A percentile compares a stretch with the other conserved stretches of the same genome.
Evolutionary conservation across 2,329 filamentous ascomycete genomes (phyloP).

Genomic region (Arthrobotrys pseudoclavata): DNA sequence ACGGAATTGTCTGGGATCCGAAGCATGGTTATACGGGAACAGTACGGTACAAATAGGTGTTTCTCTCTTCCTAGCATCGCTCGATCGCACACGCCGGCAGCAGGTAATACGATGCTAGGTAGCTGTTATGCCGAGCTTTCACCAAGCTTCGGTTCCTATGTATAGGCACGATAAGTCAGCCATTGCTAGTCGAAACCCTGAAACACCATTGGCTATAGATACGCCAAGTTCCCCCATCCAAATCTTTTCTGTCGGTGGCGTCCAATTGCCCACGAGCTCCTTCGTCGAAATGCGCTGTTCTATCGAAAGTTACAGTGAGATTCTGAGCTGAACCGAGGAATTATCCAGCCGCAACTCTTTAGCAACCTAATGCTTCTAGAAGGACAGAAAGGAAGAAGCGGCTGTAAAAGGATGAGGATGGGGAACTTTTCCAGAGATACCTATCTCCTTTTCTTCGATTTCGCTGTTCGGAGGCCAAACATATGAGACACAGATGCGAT

Average conservation of each 20-base stretch:
- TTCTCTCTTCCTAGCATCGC: too few species aligned
- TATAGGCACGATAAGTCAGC: neutral
- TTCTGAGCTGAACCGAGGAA: neutral
- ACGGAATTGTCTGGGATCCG: too few species aligned
- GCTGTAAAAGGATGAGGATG: constrained; percentile 26
- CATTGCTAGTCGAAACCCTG: neutral
- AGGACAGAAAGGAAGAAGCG: constrained; percentile 3
- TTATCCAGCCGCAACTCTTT: constrained; percentile 8
- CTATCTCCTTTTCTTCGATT: constrained; percentile 9
- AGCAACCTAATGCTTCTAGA: constrained; percentile 9
- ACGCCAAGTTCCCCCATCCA: constrained; percentile 21
- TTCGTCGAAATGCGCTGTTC: constrained; percentile 14
- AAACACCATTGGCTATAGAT: neutral
- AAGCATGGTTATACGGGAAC: too few species aligned
- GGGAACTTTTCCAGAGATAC: constrained; percentile 21
- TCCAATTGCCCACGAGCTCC: constrained; percentile 26
- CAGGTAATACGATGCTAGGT: too few species aligned
- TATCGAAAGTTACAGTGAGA: neutral
- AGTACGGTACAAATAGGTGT: too few species aligned
- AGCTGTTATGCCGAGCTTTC: neutral
- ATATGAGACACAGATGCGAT: constrained; percentile 13
- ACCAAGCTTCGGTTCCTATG: neutral
- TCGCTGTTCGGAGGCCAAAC: constrained; percentile 6
- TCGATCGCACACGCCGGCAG: too few species aligned
- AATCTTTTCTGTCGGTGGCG: constrained; percentile 29